Conservation (phyloP, 352 stramenopile genomes). For the Globisporangium perplexum region DNA sequence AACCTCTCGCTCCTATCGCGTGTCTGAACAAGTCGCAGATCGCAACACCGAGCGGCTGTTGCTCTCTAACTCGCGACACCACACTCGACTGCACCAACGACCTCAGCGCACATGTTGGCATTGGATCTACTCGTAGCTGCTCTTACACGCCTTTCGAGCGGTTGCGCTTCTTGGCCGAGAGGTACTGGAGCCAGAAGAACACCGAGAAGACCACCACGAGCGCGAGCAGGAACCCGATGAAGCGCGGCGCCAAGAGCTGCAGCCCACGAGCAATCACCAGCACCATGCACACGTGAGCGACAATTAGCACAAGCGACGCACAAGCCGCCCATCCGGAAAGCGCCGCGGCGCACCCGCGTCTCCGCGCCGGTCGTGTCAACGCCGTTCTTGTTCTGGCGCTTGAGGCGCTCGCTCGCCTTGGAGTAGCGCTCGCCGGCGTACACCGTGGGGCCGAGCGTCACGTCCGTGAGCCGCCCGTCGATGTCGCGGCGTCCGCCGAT, state of each 20-base stretch:
- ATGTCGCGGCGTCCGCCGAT: slow-evolving; percentile 25
- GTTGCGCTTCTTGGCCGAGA: slow-evolving; percentile 26
- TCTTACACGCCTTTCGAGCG: slow-evolving; percentile 4
- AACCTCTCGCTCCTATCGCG: not conserved
- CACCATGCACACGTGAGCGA: not conserved
- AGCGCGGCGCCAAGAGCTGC: slow-evolving; percentile 55
- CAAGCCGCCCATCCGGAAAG: not conserved
- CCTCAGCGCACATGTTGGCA: not conserved
- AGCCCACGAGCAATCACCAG: not conserved
- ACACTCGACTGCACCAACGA: not conserved
- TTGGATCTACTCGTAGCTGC: not conserved
- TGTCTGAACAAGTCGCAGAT: not conserved
- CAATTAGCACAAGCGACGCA: not conserved
- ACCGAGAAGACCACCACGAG: slow-evolving; percentile 43
- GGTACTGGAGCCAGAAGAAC: slow-evolving; percentile 55
- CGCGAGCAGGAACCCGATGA: slow-evolving; percentile 55
- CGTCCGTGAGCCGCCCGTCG: slow-evolving; percentile 29
- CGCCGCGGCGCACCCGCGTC: slow-evolving; percentile 23
- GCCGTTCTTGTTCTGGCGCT: slow-evolving; percentile 55
- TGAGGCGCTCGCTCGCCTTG: slow-evolving; percentile 79
- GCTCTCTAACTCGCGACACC: not conserved
- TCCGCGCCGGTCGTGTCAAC: slow-evolving; percentile 33
- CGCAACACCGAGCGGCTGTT: not conserved
- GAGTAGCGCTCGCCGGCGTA: slow-evolving; percentile 79
- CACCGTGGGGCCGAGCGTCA: slow-evolving; percentile 68